These are phyloP conservation scores for Chenopodium berlandieri DNA, from an alignment of 148 eudicot genomes.

Conservation along the genomic window DNA sequence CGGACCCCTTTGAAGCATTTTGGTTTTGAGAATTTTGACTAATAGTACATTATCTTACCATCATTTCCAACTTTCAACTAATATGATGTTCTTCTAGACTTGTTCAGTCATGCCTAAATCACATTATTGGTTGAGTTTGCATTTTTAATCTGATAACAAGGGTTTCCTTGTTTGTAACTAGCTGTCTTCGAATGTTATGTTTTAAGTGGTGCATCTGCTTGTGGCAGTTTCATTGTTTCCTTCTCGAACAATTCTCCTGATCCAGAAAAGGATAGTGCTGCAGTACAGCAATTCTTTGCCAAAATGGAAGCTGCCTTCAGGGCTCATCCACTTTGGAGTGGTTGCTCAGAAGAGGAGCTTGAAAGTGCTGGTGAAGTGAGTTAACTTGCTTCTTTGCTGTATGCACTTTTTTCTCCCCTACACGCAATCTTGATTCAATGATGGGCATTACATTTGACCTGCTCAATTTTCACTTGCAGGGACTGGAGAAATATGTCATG, in stretches of 20 bases:
- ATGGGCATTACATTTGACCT: not conserved
- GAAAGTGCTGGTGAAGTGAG: slow-evolving; percentile 97
- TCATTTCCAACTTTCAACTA: not conserved
- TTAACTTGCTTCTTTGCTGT: slow-evolving; percentile 12
- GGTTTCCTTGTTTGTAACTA: not conserved
- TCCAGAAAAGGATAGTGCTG: slow-evolving; percentile 85
- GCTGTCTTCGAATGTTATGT: slow-evolving; percentile 6
- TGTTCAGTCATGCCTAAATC: not conserved
- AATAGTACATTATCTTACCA: not conserved
- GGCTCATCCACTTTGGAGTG: slow-evolving; percentile 94
- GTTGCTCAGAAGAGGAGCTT: slow-evolving; percentile 87
- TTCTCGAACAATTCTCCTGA: slow-evolving; percentile 76
- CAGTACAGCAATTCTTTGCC: slow-evolving; percentile 85
- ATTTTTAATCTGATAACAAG: not conserved
- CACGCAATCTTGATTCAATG: slow-evolving; percentile 2
- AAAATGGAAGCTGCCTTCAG: slow-evolving; percentile 93
- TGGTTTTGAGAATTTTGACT: not conserved
- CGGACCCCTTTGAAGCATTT: not conserved
- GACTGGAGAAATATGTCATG: slow-evolving; percentile 95
- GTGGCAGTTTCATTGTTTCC: slow-evolving; percentile 89
- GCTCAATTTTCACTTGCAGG: slow-evolving; percentile 45
- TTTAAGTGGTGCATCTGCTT: slow-evolving; percentile 14
- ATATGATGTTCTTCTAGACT: slow-evolving; percentile 11
- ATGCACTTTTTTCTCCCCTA: not conserved
- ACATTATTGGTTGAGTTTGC: not conserved